phyloP scores from a whole-genome alignment of 768 basidiomycete species.

The Trichaptum fuscoviolaceum region DNA sequence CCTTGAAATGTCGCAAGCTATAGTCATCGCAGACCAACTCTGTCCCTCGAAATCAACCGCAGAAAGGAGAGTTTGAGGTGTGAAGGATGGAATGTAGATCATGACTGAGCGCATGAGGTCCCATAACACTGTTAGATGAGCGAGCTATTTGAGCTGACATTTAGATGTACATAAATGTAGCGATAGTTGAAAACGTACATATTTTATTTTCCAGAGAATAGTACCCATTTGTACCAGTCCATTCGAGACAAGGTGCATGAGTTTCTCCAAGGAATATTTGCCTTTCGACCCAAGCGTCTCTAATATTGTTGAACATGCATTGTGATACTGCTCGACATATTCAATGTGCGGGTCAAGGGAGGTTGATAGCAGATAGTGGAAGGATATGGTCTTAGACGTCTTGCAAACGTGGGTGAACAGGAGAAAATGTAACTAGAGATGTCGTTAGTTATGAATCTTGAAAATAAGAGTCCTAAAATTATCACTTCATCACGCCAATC shows the following conservation, averaged over 20 bases:
- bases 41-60: constrained; percentile 17
- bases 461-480: neutral
- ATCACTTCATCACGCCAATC: constrained; percentile 6
- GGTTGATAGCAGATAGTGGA: constrained; percentile 53
- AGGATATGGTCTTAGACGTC: constrained; percentile 12
- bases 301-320: constrained; percentile 39
- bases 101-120: constrained; percentile 45
- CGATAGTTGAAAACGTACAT: constrained; percentile 29
- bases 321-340: constrained; percentile 31
- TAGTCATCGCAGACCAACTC: constrained; percentile 27
- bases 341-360: constrained; percentile 34
- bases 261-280: neutral
- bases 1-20: constrained; percentile 38
- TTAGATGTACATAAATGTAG: constrained; percentile 4
- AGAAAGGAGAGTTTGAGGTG: constrained; percentile 29
- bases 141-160: constrained; percentile 30
- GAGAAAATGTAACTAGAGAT: constrained; percentile 49
- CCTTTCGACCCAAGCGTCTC: constrained; percentile 37
- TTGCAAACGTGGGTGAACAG: constrained; percentile 49
- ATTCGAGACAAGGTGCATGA: neutral
- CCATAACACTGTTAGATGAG: constrained; percentile 44
- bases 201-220: neutral
- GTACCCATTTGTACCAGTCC: neutral
- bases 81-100: constrained; percentile 45
- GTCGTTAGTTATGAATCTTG: neutral